Base-by-base conservation (phyloP, 176 grass and related monocot species). In the Urochloa ruziziensis region DNA sequence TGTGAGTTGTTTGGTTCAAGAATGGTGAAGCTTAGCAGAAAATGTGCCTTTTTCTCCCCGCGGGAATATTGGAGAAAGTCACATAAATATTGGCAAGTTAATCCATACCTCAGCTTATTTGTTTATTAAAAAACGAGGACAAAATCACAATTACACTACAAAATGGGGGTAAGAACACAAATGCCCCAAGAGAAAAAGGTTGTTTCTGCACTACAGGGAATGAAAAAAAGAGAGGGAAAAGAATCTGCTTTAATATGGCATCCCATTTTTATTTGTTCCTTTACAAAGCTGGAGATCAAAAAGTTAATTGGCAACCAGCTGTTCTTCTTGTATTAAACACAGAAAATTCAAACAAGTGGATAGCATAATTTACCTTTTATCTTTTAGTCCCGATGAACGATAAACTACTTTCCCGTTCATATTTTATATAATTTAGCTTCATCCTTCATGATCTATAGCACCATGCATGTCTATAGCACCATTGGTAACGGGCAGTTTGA, bases 301-400 rank as follows among this genome's bases (percentile, higher is more conserved):
- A 24, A 16, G 32, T 35, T n/a, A 11, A 58, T 4, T 33, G 16
- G 24, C 66, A 44, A 23, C 67, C 14, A 34, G 29, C 43, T 74
- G 4, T 68, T 67, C 10, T 25, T 60, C 9, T 34, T 40, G 51
- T 82, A 29, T 5, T n/a, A 62, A 25, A 16, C 58, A 27, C 51
- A 85, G 2, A 85, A 85, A 49, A 39, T 57, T 19, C 24, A 80
- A 25, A 24, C 48, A 58, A 77, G 24, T 77, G 35, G 48, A 77
- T 85, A 49, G 6, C 71, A 56, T 21, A 18, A 62, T 12, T 61
- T n/a, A 32, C 15, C 28, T 21, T 25, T 44, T 32, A 42, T 1
- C 14, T 28, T 72, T 9, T 24, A 43, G 30, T 24, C n/a, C 16
- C 43, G 46, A 57, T 15, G n/a, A 40, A 43, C n/a, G 29, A 29